Conservation (phyloP, 1,284 basidiomycete species). For the Naganishia albida region DNA sequence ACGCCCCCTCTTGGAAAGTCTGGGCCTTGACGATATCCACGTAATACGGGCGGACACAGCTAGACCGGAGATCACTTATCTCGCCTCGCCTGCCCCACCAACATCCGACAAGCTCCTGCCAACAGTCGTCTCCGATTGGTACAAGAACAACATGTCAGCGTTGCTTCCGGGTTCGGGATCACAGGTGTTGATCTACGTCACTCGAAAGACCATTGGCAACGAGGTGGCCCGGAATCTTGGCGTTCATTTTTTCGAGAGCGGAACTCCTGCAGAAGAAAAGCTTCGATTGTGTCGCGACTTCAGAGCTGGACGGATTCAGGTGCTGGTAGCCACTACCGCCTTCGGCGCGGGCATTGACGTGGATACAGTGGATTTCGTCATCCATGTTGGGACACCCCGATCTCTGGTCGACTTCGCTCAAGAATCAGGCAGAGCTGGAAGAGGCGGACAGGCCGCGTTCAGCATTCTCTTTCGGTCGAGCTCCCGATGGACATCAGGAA, state of each 20-base stretch:
- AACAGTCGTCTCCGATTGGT: background rate
- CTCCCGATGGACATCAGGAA: background rate
- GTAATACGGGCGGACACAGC: background rate
- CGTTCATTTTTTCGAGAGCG: background rate
- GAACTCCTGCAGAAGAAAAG: background rate
- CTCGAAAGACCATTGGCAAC: background rate
- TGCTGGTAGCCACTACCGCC: background rate
- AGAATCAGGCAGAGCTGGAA: constrained; percentile 3
- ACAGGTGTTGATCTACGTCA: background rate
- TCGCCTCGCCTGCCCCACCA: background rate
- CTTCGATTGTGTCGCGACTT: background rate
- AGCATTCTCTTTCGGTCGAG: background rate
- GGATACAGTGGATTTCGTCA: background rate
- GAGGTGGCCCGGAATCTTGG: background rate
- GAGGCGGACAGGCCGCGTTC: background rate
- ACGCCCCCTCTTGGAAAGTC: background rate
- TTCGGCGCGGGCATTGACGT: constrained; percentile 11
- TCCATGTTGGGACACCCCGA: background rate
- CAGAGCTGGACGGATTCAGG: background rate
- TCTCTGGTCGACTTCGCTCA: background rate
- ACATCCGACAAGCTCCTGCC: background rate
- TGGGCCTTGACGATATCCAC: background rate
- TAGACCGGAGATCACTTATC: background rate
- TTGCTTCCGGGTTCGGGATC: background rate
- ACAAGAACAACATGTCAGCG: background rate